Conservation (phyloP, 495 filamentous ascomycete genomes). For the Penicillium ochrochloron region DNA sequence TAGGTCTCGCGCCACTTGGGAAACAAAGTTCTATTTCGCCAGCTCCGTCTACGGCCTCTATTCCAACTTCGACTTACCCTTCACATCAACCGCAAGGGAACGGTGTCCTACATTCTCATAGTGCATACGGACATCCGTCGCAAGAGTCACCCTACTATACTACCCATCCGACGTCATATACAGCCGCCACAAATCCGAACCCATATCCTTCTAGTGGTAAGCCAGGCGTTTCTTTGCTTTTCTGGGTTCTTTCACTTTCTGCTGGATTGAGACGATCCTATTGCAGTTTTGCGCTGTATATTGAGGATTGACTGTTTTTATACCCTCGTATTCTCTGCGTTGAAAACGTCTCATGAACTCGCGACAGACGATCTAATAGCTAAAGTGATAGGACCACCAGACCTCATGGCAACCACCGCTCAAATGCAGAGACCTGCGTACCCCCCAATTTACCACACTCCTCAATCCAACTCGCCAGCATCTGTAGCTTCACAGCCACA, state of each 20-base stretch:
- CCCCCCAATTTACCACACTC: constrained; percentile 94
- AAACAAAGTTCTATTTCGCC: constrained; percentile 62
- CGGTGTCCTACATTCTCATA: constrained; percentile 49
- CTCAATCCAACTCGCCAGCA: constrained; percentile 94
- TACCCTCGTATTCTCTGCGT: too few species aligned
- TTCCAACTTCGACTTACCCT: constrained; percentile 62
- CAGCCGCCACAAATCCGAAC: constrained; percentile 67
- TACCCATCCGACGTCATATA: constrained; percentile 72
- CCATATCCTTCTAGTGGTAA: constrained; percentile 82
- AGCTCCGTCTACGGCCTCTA: constrained; percentile 40
- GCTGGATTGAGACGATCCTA: background rate
- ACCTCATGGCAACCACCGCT: constrained; percentile 87
- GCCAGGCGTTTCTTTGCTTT: constrained; percentile 30
- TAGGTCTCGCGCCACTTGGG: constrained; percentile 67
- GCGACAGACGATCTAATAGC: background rate
- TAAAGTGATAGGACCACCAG: constrained; percentile 68
- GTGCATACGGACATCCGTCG: constrained; percentile 60
- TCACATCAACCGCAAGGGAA: constrained; percentile 54
- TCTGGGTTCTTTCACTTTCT: constrained; percentile 8
- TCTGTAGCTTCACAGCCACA: constrained; percentile 91
- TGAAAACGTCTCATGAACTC: background rate
- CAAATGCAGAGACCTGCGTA: constrained; percentile 79
- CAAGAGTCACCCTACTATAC: constrained; percentile 75
- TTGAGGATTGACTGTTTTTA: too few species aligned
- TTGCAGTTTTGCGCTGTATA: background rate